Conservation (phyloP, 163 green algal species). For the Scenedesmus sp. region DNA sequence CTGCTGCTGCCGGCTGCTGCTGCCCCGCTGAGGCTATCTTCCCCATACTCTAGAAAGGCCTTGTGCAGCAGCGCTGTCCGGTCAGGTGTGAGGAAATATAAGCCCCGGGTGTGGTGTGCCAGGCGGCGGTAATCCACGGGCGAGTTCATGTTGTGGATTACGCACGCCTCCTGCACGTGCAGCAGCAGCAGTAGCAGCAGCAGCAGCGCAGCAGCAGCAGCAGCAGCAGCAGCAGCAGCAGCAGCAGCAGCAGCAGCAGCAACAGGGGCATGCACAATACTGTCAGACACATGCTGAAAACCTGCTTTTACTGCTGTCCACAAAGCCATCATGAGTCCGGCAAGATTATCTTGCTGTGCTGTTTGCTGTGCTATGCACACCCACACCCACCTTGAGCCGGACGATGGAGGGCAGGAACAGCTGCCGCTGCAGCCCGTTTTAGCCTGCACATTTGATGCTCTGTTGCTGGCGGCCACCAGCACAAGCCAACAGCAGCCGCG, state of each 20-base stretch:
- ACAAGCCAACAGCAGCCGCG: too few relatives aligned
- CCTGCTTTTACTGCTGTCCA: too few relatives aligned
- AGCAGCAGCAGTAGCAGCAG: too few relatives aligned
- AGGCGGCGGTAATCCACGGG: conserved; percentile 90
- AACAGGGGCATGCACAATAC: neutral
- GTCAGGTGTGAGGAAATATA: conserved; percentile 78
- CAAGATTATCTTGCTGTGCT: too few relatives aligned
- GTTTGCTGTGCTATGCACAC: neutral
- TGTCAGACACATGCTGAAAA: neutral
- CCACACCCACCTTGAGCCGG: conserved; percentile 80
- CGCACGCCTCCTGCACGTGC: conserved; percentile 75
- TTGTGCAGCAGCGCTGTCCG: conserved; percentile 66
- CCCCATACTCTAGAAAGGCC: conserved; percentile 69
- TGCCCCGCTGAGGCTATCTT: neutral
- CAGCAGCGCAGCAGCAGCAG: too few relatives aligned
- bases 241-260: neutral
- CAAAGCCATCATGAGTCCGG: too few relatives aligned
- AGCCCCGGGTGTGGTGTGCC: conserved; percentile 76
- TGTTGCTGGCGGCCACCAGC: conserved; percentile 79
- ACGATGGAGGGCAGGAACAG: conserved; percentile 99
- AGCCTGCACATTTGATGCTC: conserved; percentile 91
- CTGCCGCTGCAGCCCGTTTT: conserved; percentile 91
- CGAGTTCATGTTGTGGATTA: conserved; percentile 92
- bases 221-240: neutral
- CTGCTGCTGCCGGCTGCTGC: neutral